phyloP scores from a whole-genome alignment of 2,329 filamentous ascomycete genomes.

The Penicillium sp. region DNA sequence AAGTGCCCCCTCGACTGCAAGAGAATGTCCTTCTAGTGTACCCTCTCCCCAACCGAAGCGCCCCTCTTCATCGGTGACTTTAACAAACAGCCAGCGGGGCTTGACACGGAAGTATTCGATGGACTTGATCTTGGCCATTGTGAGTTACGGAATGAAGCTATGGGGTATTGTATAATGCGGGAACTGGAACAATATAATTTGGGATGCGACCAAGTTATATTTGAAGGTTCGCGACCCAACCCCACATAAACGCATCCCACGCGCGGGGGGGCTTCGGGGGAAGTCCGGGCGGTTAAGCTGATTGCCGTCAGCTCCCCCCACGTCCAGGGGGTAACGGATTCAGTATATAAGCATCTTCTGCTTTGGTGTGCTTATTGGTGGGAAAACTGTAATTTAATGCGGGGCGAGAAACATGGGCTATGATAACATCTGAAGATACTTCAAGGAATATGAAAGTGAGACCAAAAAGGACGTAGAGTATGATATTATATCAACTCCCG shows the following conservation, averaged over 20 bases:
- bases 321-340: neutral
- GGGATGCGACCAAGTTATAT: conserved; percentile 2
- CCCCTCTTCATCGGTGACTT: conserved; percentile 68
- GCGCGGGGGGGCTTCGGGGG: conserved; percentile 14
- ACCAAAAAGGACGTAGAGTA: no score
- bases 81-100: conserved; percentile 76
- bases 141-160: neutral
- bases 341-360: neutral
- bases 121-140: conserved; percentile 63
- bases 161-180: neutral
- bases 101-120: conserved; percentile 75
- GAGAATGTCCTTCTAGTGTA: conserved; percentile 70
- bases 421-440: no score
- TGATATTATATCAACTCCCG: no score
- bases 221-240: conserved; percentile 1
- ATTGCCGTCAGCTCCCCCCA: conserved; percentile 11
- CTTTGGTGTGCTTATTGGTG: neutral
- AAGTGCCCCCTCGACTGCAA: conserved; percentile 72
- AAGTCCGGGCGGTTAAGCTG: conserved; percentile 16
- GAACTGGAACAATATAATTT: neutral
- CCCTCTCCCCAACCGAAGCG: conserved; percentile 73
- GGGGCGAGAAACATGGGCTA: neutral
- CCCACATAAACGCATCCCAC: conserved; percentile 17
- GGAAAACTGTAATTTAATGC: neutral
- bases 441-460: no score